These are phyloP conservation scores for Trichoderma gamsii DNA, from an alignment of 495 filamentous ascomycete species.

Conservation along the genomic window DNA sequence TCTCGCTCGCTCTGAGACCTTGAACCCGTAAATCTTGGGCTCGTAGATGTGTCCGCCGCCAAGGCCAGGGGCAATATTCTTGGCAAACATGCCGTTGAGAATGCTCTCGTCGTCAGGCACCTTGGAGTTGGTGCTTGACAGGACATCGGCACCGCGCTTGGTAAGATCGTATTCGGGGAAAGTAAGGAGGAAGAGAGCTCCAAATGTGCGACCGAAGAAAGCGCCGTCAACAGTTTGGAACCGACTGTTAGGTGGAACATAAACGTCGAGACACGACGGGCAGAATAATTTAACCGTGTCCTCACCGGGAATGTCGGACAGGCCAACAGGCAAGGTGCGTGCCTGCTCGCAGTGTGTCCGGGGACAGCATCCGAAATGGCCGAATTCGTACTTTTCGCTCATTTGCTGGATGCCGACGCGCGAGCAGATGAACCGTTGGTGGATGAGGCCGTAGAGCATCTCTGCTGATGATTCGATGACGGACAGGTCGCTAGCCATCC, in stretches of 20 bases:
- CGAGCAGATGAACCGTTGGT: slow-evolving; percentile 98
- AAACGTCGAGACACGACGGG: slow-evolving; percentile 92
- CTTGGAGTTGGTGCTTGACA: slow-evolving; percentile 25
- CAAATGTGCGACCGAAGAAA: slow-evolving; percentile 97
- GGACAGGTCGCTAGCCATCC: slow-evolving; percentile 83
- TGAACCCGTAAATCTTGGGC: slow-evolving; percentile 92
- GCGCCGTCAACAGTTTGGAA: slow-evolving; percentile 98
- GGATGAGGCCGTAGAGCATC: slow-evolving; percentile 94
- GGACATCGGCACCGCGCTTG: slow-evolving; percentile 42
- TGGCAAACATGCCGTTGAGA: slow-evolving; percentile 78
- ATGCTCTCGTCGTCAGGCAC: slow-evolving; percentile 38
- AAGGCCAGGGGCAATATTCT: slow-evolving; percentile 82
- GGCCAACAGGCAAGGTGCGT: slow-evolving; percentile 85
- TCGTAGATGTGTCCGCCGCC: slow-evolving; percentile 83
- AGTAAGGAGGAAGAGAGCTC: slow-evolving; percentile 89
- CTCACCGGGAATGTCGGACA: slow-evolving; percentile 87
- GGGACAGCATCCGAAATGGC: slow-evolving; percentile 91
- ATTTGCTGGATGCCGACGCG: slow-evolving; percentile 95
- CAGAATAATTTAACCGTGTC: slow-evolving; percentile 99
- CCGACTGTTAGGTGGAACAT: slow-evolving; percentile 92
- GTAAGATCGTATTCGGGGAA: slow-evolving; percentile 89
- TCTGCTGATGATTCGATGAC: slow-evolving; percentile 96
- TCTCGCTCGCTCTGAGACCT: slow-evolving; percentile 78
- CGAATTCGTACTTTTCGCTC: slow-evolving; percentile 96
- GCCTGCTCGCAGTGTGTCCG: slow-evolving; percentile 81